Base-by-base conservation (phyloP, 352 stramenopile genomes). In the Globisporangium barbulae region DNA sequence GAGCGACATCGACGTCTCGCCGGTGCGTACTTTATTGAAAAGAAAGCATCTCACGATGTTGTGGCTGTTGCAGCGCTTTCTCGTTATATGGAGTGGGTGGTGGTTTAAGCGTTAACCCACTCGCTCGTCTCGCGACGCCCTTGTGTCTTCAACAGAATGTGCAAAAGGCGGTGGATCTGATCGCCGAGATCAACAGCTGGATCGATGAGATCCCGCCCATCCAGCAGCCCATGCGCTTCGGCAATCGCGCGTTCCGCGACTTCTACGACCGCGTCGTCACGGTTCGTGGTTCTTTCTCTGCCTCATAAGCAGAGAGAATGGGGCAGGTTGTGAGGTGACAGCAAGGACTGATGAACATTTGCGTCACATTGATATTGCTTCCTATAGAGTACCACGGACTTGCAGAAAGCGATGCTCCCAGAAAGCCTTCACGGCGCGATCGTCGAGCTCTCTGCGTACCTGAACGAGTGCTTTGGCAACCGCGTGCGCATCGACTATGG, bases 401-500 rank as follows among this genome's bases (percentile, higher is more conserved):
- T 95, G 63, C 86, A 93, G 62, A 71, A 90, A 59, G 62, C 69
- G 33, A 74, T 93, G 59, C 65, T 93, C 2, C 80, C 79, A n/a
- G 61, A 79, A 33, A 74, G 81, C 5, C 31, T 84, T 8, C 82
- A 88, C 67, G 74, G 64, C 3, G 80, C 89, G 21, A 89, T 97
- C 50, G 66, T 93, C 30, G 97, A 99, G 81, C 72, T 99, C 19
- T 78, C 81, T 22, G 81, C 90, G 19, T 99, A 99, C 76, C 77
- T 99, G 28, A 84, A 95, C 68, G 91, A 97, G 70, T 94, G 88
- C 1, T 99, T 99, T 77, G 98, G 97, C 31, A 98, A 99, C 85
- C 83, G 88, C 39, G 91, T 94, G 53, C 85, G 97, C 50, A 97
- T 99, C 56, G 98, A 99, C 81, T 99, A 99, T 78, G 97, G 97